Conservation (phyloP, 2,329 filamentous ascomycete species). For the Talaromyces sp. region DNA sequence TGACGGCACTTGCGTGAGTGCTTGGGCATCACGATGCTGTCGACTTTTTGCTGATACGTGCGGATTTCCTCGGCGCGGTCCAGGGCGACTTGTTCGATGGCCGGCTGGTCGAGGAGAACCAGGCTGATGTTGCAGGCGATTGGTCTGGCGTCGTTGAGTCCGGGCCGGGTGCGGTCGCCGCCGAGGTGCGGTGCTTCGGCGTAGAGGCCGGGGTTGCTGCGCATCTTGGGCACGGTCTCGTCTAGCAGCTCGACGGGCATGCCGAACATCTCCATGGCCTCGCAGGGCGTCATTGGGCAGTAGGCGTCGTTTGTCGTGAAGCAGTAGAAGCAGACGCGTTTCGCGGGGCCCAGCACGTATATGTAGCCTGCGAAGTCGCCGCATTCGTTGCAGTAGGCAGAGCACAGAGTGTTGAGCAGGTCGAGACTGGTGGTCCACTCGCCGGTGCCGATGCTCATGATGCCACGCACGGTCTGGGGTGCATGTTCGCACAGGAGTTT, state of each 20-base stretch:
- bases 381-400: background rate
- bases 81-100: background rate
- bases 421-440: background rate
- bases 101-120: background rate
- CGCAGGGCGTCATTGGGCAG: background rate
- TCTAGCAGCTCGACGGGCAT: background rate
- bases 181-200: background rate
- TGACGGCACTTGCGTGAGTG: background rate
- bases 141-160: background rate
- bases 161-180: background rate
- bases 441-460: background rate
- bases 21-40: background rate
- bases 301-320: background rate
- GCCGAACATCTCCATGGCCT: background rate
- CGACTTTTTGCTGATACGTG: background rate
- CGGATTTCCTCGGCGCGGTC: background rate
- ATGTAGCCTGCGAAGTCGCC: background rate
- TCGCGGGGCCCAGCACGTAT: background rate
- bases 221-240: background rate
- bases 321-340: background rate
- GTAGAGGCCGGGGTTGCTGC: background rate
- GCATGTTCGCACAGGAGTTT: background rate
- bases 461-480: background rate
- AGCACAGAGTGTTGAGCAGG: background rate
- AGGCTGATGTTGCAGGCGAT: background rate